Conservation (phyloP, 129 eudicot species). For the Helichrysum umbraculigerum region DNA sequence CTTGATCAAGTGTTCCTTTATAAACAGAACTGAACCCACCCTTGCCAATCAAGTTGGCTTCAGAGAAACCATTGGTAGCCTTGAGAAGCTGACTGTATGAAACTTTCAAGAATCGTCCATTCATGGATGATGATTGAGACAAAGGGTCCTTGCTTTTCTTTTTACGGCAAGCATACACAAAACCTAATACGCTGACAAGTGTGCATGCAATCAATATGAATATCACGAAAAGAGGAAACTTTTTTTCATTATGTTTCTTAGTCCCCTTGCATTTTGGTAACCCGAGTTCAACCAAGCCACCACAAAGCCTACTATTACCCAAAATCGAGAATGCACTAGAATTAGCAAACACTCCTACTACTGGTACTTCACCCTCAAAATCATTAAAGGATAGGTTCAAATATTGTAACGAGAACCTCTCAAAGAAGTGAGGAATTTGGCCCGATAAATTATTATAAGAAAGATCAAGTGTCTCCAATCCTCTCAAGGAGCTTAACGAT, state of each 20-base stretch:
- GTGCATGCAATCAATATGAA: neutral
- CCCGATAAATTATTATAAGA: slow-evolving; percentile 33
- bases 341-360: slow-evolving; percentile 24
- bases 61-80: slow-evolving; percentile 45
- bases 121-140: neutral
- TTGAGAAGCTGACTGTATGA: slow-evolving; percentile 28
- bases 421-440: slow-evolving; percentile 26
- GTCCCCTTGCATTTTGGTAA: slow-evolving; percentile 28
- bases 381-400: slow-evolving; percentile 24
- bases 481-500: slow-evolving; percentile 23
- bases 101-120: neutral
- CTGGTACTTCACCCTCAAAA: slow-evolving; percentile 27
- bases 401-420: slow-evolving; percentile 3
- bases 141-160: slow-evolving; percentile 6
- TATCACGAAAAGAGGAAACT: neutral
- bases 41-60: neutral
- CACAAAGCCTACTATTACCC: slow-evolving; percentile 35
- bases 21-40: slow-evolving; percentile 37
- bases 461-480: slow-evolving; percentile 19
- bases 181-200: neutral
- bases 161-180: slow-evolving; percentile 8
- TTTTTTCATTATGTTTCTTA: neutral
- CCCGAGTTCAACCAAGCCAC: slow-evolving; percentile 26
- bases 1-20: slow-evolving; percentile 36
- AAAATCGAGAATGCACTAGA: slow-evolving; percentile 20